Percentiles rank a stretch among this genome's conserved stretches.
Conservation (phyloP, 2,329 filamentous ascomycete genomes). For the Aspergillus quadrilineatus region DNA sequence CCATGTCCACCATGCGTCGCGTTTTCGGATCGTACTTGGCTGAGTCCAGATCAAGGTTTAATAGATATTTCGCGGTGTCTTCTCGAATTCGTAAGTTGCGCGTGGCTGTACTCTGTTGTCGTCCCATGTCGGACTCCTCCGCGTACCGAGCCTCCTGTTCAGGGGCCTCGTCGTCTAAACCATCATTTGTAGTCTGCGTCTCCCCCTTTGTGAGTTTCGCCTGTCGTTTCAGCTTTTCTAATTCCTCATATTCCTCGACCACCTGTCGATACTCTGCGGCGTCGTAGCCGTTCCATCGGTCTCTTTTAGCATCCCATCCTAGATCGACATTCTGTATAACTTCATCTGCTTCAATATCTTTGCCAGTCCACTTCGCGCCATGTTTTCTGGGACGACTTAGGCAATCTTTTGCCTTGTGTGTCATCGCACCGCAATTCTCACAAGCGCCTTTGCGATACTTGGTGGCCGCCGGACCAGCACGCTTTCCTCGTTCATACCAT, state of each 20-base stretch:
- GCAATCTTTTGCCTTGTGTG: conserved; percentile 93
- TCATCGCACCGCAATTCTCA: conserved; percentile 97
- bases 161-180: conserved; percentile 48
- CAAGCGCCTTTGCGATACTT: conserved; percentile 98
- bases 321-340: conserved; percentile 79
- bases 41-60: conserved; percentile 93
- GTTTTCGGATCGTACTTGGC: conserved; percentile 98
- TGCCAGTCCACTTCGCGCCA: conserved; percentile 88
- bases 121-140: conserved; percentile 94
- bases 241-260: conserved; percentile 83
- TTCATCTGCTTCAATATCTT: conserved; percentile 91
- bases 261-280: conserved; percentile 79
- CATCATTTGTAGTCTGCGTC: conserved; percentile 53
- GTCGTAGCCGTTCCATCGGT: conserved; percentile 98
- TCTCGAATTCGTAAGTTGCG: conserved; percentile 88
- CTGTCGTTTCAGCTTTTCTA: conserved; percentile 70
- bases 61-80: conserved; percentile 93
- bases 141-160: conserved; percentile 67
- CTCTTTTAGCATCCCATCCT: conserved; percentile 95
- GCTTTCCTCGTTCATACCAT: conserved; percentile 92
- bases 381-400: conserved; percentile 82
- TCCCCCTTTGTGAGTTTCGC: conserved; percentile 50
- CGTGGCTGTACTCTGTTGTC: conserved; percentile 86
- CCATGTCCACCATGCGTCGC: conserved; percentile 81
- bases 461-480: conserved; percentile 80